A percentile compares a stretch with the other conserved stretches of the same genome.
These are phyloP conservation scores for Penicillium steckii DNA, from an alignment of 495 filamentous ascomycete species.

Conservation along the genomic window DNA sequence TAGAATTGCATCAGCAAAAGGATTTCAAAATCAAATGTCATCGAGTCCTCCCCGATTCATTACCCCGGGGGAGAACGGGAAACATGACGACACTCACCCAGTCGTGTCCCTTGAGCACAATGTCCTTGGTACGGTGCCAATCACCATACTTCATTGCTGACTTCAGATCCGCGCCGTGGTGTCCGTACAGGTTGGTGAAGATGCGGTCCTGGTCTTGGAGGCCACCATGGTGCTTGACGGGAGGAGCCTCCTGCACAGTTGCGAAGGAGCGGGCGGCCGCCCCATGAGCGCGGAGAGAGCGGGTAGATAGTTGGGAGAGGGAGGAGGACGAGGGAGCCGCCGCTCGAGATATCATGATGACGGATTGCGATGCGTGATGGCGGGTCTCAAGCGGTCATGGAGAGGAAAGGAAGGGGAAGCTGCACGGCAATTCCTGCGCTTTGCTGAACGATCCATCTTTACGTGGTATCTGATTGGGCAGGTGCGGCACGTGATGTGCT, in stretches of 20 bases:
- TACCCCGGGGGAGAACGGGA: neutral
- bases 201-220: conserved; percentile 95
- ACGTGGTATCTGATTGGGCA: conserved; percentile 35
- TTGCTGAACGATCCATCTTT: conserved; percentile 51
- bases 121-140: conserved; percentile 99
- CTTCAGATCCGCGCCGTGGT: conserved; percentile 87
- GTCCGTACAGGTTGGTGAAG: conserved; percentile 96
- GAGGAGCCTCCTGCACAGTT: conserved; percentile 82
- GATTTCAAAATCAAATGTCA: neutral
- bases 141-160: conserved; percentile 97
- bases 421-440: conserved; percentile 44
- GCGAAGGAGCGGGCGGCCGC: conserved; percentile 69
- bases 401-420: conserved; percentile 30
- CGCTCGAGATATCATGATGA: conserved; percentile 53
- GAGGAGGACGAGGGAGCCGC: conserved; percentile 48
- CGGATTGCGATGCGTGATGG: conserved; percentile 30
- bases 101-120: conserved; percentile 92
- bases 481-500: conserved; percentile 30
- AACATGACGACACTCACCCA: conserved; percentile 59
- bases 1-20: conserved; percentile 21
- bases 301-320: conserved; percentile 54
- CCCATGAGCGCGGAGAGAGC: conserved; percentile 51
- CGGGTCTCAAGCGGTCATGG: conserved; percentile 27
- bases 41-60: conserved; percentile 6
- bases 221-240: conserved; percentile 74